phyloP scores from a whole-genome alignment of 108 stramenopile genomes.

The Tribonema minus region DNA sequence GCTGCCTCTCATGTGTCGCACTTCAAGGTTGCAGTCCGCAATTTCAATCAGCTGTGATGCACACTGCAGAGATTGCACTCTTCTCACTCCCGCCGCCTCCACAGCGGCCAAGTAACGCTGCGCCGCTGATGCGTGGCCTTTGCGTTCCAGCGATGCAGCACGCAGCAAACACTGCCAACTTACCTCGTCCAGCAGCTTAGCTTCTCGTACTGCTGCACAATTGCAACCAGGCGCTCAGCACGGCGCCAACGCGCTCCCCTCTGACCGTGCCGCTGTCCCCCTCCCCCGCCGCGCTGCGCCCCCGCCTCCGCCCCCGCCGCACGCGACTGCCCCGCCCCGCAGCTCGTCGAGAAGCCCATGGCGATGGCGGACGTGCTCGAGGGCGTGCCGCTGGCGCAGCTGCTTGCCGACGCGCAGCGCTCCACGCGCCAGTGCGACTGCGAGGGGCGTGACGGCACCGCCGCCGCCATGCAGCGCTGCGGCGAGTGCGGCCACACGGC shows the following conservation, averaged over 20 bases:
- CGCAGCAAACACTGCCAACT: no score
- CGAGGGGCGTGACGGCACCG: not conserved
- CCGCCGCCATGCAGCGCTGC: conserved; percentile 17
- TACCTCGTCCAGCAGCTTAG: no score
- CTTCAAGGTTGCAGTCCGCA: no score
- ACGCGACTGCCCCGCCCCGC: not conserved
- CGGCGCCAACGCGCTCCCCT: conserved; percentile 56
- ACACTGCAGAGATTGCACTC: no score
- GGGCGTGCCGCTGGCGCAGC: not conserved
- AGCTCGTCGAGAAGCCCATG: not conserved
- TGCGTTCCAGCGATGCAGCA: no score
- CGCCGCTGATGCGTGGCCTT: no score
- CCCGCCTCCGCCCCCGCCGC: not conserved
- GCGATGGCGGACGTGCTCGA: not conserved
- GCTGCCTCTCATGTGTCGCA: no score
- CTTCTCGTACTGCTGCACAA: no score
- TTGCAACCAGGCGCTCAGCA: no score
- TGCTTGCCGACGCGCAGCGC: not conserved
- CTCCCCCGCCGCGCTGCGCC: conserved; percentile 41
- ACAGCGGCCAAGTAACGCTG: no score
- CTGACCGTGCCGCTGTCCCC: conserved; percentile 53
- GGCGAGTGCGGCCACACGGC: conserved; percentile 41
- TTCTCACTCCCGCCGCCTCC: no score
- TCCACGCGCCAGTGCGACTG: not conserved
- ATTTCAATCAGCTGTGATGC: no score